Base-by-base conservation (phyloP, 23 red algal species). In the Chondrus crispus region DNA sequence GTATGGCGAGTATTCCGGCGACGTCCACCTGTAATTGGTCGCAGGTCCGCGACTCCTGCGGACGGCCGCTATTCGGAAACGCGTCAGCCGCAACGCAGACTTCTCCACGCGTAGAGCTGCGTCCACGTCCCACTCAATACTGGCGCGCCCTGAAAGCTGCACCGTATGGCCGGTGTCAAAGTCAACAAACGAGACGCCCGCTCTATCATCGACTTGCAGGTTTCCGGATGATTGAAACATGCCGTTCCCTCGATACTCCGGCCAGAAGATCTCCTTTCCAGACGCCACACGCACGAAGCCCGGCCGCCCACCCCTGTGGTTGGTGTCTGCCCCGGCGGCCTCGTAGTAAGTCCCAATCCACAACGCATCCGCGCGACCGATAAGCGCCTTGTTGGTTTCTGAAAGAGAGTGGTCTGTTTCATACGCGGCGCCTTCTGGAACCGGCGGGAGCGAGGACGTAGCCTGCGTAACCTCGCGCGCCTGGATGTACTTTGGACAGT, bases 401-500 rank as follows among this genome's bases (percentile, higher is more conserved):
- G 60, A 50, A 46, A 93, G 79, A n/a, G 36, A 39, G 54, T 33
- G 39, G 46, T 72, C 82, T 13, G 66, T 71, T 46, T 89, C 49
- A 62, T 42, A 73, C 2, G 51, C 60, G 28, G 68, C 28, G 48
- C 47, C 28, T 33, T 37, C 38, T n/a, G 80, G 43, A 3, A 76
- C 44, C 19, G 89, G 79, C 3, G 62, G 63, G 39, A 85, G 62
- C 14, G 70, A 20, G 29, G 79, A 2, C 14, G 89, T 85, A 2
- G 62, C 1, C 51, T 58, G 0, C 20, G 76, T 50, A 10, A 85
- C 38, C 28, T 68, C 52, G 52, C 93, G 80, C 9, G 40, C 49
- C 48, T 88, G 83, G 63, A 95, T 95, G 79, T 95, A 95, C 71
- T 95, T 95, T 24, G 93, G 93, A 42, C 93, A 95, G 29, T 95